phyloP scores from a whole-genome alignment of 345 rosid species.

The Bretschneidera sinensis region DNA sequence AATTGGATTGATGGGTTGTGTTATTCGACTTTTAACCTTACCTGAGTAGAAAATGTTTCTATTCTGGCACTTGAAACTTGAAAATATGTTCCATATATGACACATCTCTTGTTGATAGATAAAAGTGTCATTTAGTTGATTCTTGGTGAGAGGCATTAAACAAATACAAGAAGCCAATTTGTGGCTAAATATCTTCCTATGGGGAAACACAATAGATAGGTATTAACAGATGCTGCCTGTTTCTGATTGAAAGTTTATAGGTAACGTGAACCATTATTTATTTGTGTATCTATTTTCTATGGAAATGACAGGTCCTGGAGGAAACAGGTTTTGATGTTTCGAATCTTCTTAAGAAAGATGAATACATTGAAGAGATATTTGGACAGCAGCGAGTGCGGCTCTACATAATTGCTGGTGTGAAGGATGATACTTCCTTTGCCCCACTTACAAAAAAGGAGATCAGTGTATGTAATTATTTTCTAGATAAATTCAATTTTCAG shows the following conservation, averaged over 20 bases:
- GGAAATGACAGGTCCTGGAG: slow-evolving; percentile 65
- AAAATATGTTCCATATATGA: background rate
- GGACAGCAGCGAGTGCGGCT: slow-evolving; percentile 97
- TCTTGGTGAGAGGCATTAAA: background rate
- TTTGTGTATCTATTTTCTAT: too few species aligned
- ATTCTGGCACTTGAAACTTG: background rate
- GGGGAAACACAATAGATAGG: background rate
- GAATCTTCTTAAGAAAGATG: slow-evolving; percentile 72
- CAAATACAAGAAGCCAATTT: background rate
- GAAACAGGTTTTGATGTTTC: slow-evolving; percentile 96
- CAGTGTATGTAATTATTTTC: slow-evolving; percentile 62
- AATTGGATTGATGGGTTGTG: background rate
- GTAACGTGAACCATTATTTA: too few species aligned
- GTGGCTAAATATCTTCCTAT: background rate
- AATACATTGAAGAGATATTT: slow-evolving; percentile 73
- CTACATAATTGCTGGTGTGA: slow-evolving; percentile 86
- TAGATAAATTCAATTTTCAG: background rate
- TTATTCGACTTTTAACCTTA: background rate
- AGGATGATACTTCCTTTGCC: slow-evolving; percentile 86
- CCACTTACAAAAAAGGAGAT: slow-evolving; percentile 98
- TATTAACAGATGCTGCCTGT: background rate
- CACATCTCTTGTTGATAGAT: background rate
- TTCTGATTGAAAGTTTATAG: background rate
- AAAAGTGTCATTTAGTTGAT: background rate
- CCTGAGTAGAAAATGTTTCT: background rate